phyloP scores from a whole-genome alignment of 2,329 filamentous ascomycete genomes.

The Fusarium sp. region DNA sequence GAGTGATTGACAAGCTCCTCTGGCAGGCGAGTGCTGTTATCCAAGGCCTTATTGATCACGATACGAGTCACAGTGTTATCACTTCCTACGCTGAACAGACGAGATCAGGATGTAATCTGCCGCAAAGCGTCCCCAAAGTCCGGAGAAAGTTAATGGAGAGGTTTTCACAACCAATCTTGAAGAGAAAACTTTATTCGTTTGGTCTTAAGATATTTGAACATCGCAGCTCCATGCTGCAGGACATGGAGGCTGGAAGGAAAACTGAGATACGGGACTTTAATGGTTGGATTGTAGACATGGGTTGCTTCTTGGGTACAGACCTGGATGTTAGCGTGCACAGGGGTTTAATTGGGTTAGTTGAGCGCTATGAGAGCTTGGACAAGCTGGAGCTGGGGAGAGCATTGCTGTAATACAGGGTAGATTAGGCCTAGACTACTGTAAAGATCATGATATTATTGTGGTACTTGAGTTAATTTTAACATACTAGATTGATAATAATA shows the following conservation, averaged over 20 bases:
- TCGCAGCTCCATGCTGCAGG: conserved; percentile 6
- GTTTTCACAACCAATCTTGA: background rate
- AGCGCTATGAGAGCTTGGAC: background rate
- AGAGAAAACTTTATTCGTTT: background rate
- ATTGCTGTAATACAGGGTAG: background rate
- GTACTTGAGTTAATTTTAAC: background rate
- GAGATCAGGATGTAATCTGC: fast-evolving
- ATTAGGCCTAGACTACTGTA: fast-evolving
- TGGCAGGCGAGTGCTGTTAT: background rate
- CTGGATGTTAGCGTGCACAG: background rate
- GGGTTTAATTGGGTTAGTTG: background rate
- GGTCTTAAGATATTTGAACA: conserved; percentile 10
- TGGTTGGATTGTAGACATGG: conserved; percentile 5
- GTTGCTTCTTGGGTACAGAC: background rate
- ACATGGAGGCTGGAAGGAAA: background rate
- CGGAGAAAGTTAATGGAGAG: background rate
- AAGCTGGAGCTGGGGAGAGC: background rate
- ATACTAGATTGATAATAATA: fast-evolving
- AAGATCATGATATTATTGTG: too few relatives aligned
- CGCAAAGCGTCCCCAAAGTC: background rate
- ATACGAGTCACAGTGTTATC: background rate
- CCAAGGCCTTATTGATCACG: background rate
- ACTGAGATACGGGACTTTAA: conserved; percentile 1
- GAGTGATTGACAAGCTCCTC: background rate
- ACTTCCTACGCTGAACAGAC: background rate